Conservation (phyloP, 164 flowering plant genomes). For the Magnolia sinica region DNA sequence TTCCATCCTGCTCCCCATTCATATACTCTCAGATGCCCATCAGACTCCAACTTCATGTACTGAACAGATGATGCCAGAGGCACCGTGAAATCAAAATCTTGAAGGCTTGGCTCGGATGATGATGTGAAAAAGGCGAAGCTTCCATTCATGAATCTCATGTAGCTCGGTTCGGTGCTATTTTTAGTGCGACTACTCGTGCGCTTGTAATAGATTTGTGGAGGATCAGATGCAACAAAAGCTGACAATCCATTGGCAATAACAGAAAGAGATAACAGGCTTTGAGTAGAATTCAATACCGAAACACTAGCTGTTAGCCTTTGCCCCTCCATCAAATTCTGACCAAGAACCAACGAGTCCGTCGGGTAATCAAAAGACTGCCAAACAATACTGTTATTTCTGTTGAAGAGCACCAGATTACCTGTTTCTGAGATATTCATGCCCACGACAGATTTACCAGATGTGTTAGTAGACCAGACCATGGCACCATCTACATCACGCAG, state of each 20-base stretch:
- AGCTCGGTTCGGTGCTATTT: conserved; percentile 4
- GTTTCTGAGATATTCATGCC: conserved; percentile 18
- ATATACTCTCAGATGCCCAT: conserved; percentile 34
- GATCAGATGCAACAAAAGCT: conserved; percentile 1
- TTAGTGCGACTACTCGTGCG: not conserved
- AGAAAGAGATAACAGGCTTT: conserved; percentile 11
- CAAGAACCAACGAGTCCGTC: conserved; percentile 19
- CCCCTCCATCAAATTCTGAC: conserved; percentile 18
- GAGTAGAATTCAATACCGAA: conserved; percentile 17
- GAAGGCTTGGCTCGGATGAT: conserved; percentile 4
- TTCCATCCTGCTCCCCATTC: conserved; percentile 13
- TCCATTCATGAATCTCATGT: conserved; percentile 19
- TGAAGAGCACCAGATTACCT: conserved; percentile 23
- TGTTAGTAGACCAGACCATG: conserved; percentile 33
- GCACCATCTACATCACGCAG: conserved; percentile 25
- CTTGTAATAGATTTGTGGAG: conserved; percentile 4
- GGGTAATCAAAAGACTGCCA: conserved; percentile 38
- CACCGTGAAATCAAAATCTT: not conserved
- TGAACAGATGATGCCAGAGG: conserved; percentile 16
- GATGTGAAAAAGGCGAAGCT: conserved; percentile 11
- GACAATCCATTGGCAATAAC: not conserved
- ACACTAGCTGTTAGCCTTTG: conserved; percentile 21
- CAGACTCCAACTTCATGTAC: conserved; percentile 26
- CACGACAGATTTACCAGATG: conserved; percentile 21
- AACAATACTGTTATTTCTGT: not conserved